Percentiles rank a stretch among this genome's conserved stretches.
Evolutionary conservation across 2,329 filamentous ascomycete species (phyloP).

Genomic region (Epichloe sibirici): DNA sequence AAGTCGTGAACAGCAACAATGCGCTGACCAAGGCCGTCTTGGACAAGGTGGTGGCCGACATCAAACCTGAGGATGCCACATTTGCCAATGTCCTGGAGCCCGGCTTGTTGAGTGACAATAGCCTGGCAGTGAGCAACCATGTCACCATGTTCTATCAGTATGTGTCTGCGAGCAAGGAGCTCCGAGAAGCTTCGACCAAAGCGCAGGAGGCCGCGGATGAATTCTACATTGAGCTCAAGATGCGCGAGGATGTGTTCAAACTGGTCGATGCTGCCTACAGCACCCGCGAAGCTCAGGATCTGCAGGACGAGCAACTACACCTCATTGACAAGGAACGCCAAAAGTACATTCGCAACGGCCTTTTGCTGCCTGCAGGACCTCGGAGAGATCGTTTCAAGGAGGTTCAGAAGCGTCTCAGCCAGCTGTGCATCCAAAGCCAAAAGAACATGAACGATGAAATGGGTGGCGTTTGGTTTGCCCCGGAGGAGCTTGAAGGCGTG

Average conservation of each 20-base stretch:
- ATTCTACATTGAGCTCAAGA: constrained; percentile 63
- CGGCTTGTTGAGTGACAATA: constrained; percentile 62
- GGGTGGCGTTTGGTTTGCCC: constrained; percentile 68
- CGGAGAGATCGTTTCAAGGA: constrained; percentile 73
- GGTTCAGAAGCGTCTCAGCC: constrained; percentile 68
- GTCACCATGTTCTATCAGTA: constrained; percentile 75
- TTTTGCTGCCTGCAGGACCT: constrained; percentile 56
- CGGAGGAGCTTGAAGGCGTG: constrained; percentile 61
- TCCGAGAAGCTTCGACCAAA: constrained; percentile 65
- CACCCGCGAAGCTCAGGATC: constrained; percentile 34
- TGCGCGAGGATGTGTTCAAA: constrained; percentile 71
- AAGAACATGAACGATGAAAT: constrained; percentile 77
- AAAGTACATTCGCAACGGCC: constrained; percentile 63
- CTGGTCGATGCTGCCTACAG: constrained; percentile 48
- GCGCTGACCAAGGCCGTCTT: constrained; percentile 49
- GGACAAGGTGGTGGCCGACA: constrained; percentile 54
- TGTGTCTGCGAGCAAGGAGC: constrained; percentile 53
- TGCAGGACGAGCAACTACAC: constrained; percentile 59
- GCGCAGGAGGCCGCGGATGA: constrained; percentile 66
- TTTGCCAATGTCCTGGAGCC: constrained; percentile 48
- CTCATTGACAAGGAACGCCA: constrained; percentile 68
- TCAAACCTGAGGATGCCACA: constrained; percentile 39
- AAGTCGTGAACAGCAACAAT: constrained; percentile 55
- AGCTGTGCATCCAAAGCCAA: constrained; percentile 62
- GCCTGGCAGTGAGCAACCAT: constrained; percentile 42